Base-by-base conservation (phyloP, 306 rosid genomes). In the Prunus mongolica region DNA sequence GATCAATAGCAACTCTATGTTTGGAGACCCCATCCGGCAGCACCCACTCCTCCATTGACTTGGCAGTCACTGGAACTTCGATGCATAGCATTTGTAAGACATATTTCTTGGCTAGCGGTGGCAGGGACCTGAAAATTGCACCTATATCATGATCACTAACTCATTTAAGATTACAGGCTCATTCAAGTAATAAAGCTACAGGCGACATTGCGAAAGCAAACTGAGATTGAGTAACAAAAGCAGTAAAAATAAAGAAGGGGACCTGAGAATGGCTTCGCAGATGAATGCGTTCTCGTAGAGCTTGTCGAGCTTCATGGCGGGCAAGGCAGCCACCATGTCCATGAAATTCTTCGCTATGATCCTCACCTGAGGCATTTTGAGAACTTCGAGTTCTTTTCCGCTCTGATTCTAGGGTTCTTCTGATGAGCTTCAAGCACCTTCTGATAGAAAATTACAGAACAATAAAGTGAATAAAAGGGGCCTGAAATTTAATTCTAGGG, bases 321-420 rank as follows among this genome's bases (percentile, higher is more conserved):
- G 98, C 91, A 95, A 82, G 79, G 97, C 86, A 62, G 97, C 95
- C 86, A 92, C 98, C 98, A 95, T 95, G 87, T 95, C 98, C 98
- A 95, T 95, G 86, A 92, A 95, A 75, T 88, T 95, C 95, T 90
- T 90, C 18, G 97, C 97, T 57, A 95, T 89, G 82, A 90, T 90
- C 84, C 90, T 89, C 71, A 95, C 96, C 90, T 92, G 91, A 32
- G 98, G 98, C 98, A 94, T 94, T 84, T 65, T 80, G 78, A 73
- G 3, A 44, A 22, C 51, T 47, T 67, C 65, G 25, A 5, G 30
- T n/a, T 12, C 62, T 57, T 44, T 14, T 30, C 45, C 10, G 27
- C 44, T 72, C 6, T 16, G 12, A 16, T 64, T 69, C 76, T 58
- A 78, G 58, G 80, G 72, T 18, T 82, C 55, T 27, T 18, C 41